These are phyloP conservation scores for Exophiala sp. DNA, from an alignment of 2,329 filamentous ascomycete genomes.

Conservation along the genomic window DNA sequence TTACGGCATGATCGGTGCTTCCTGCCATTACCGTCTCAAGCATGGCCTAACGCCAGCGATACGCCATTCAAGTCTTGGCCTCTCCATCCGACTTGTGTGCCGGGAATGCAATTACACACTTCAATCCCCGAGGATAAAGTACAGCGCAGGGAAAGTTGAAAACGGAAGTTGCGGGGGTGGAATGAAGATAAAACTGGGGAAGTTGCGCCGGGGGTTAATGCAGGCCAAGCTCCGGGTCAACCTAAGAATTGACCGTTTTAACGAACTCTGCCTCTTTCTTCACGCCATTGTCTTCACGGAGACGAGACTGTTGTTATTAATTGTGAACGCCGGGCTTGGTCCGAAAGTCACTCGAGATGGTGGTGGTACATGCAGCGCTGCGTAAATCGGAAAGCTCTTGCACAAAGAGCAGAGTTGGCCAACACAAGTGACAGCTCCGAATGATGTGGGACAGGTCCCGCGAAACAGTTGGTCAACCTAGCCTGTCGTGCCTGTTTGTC, in stretches of 20 bases:
- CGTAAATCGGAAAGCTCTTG: too few species aligned
- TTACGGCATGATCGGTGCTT: slow-evolving; percentile 6
- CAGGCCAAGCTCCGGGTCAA: not conserved
- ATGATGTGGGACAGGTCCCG: not conserved
- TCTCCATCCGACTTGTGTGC: not conserved
- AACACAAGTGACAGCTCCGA: too few species aligned
- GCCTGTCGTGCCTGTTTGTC: not conserved
- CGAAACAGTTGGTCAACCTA: not conserved
- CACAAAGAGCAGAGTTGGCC: too few species aligned
- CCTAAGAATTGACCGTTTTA: not conserved
- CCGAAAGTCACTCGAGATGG: too few species aligned
- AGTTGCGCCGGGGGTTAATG: not conserved
- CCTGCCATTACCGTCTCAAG: not conserved
- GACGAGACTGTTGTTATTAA: too few species aligned
- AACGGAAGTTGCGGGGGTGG: not conserved
- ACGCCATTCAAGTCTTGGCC: not conserved
- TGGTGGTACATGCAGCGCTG: too few species aligned
- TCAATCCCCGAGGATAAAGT: not conserved
- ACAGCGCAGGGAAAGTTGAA: not conserved
- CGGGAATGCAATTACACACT: not conserved
- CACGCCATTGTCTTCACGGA: not conserved
- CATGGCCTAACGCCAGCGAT: slow-evolving; percentile 3
- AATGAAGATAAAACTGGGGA: not conserved
- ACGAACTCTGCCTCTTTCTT: not conserved
- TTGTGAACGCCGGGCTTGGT: too few species aligned